These are phyloP conservation scores for Singerocomus inundabilis DNA, from an alignment of 1,284 basidiomycete genomes.

Conservation along the genomic window DNA sequence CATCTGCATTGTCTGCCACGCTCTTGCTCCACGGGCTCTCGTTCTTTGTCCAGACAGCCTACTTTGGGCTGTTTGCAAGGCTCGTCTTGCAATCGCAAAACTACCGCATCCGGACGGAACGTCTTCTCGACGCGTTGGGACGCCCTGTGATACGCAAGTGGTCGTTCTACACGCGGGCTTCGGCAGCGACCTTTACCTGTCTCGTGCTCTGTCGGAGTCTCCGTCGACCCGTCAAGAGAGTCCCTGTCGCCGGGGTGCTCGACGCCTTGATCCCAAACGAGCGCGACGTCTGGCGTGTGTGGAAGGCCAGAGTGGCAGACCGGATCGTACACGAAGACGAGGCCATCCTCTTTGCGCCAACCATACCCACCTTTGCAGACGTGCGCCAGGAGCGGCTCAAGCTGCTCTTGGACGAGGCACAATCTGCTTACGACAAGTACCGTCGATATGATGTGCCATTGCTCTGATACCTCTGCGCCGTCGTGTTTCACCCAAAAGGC, in stretches of 20 bases:
- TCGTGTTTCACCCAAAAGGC: too few relatives aligned
- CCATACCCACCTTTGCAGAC: conserved; percentile 19
- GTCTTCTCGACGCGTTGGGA: conserved; percentile 7
- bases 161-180: conserved; percentile 12
- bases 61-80: conserved; percentile 17
- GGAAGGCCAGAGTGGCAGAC: conserved; percentile 22
- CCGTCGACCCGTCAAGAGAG: conserved; percentile 12
- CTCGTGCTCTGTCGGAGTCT: conserved; percentile 18
- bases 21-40: conserved; percentile 11
- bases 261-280: conserved; percentile 17
- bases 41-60: conserved; percentile 12
- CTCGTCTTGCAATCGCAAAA: conserved; percentile 20
- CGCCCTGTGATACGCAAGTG: conserved; percentile 15
- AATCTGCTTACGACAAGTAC: conserved; percentile 5
- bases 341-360: conserved; percentile 16
- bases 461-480: background rate
- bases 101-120: conserved; percentile 15
- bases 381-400: conserved; percentile 11
- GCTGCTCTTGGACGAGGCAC: conserved; percentile 16
- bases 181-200: conserved; percentile 16
- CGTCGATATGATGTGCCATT: background rate
- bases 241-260: conserved; percentile 10
- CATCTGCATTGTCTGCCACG: background rate
- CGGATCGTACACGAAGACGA: conserved; percentile 15
- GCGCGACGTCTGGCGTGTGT: conserved; percentile 16